Conservation (phyloP, 805 yeast species). For the Zygosaccharomyces siamensis region DNA sequence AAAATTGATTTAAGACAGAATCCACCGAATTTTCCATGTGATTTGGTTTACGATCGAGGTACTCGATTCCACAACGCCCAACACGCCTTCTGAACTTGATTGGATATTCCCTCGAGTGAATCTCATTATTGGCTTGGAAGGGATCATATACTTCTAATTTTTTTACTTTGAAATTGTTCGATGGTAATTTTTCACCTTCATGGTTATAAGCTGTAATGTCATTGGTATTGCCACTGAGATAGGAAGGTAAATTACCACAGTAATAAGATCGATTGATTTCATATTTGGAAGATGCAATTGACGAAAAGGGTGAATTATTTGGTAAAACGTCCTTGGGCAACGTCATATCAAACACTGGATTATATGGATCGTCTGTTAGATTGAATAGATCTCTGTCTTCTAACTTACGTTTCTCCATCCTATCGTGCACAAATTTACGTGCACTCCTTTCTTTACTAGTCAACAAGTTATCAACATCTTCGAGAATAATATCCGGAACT, state of each 20-base stretch:
- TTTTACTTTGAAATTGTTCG: conserved; percentile 23
- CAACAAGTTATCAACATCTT: conserved; percentile 71
- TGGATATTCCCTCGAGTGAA: conserved; percentile 39
- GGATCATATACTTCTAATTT: conserved; percentile 38
- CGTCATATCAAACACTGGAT: conserved; percentile 71
- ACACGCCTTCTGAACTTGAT: conserved; percentile 66
- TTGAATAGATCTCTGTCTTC: conserved; percentile 72
- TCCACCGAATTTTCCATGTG: conserved; percentile 32
- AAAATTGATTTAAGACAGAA: conserved; percentile 38
- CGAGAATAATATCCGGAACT: conserved; percentile 87
- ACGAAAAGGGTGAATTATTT: conserved; percentile 71
- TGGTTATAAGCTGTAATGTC: conserved; percentile 24
- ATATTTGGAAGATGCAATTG: conserved; percentile 64
- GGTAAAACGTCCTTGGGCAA: conserved; percentile 51
- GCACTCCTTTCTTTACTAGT: conserved; percentile 73
- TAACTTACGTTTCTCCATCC: conserved; percentile 63
- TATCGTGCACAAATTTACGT: conserved; percentile 79
- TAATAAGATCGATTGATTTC: conserved; percentile 60
- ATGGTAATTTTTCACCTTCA: conserved; percentile 32
- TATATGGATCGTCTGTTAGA: conserved; percentile 78
- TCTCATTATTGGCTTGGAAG: conserved; percentile 30
- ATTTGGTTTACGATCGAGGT: conserved; percentile 70
- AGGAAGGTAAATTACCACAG: conserved; percentile 29
- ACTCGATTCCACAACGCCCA: conserved; percentile 65
- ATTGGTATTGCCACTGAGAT: conserved; percentile 27